Evolutionary conservation across 1,139 yeast species (phyloP).

Genomic region (Blastobotrys malaysiensis): DNA sequence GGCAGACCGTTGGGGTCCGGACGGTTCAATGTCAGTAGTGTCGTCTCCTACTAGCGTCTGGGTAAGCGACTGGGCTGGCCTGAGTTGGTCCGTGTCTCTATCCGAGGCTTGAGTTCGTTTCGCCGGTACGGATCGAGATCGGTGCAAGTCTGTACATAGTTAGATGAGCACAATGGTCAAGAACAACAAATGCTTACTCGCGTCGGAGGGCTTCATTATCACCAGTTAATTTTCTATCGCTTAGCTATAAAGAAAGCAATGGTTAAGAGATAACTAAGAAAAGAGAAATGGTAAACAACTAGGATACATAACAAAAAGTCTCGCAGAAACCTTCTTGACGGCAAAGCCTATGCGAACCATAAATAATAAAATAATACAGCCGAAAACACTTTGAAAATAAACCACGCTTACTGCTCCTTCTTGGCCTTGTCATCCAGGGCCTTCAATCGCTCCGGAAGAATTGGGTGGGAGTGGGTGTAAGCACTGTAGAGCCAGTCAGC

Average conservation of each 20-base stretch:
- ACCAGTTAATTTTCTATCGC: not conserved
- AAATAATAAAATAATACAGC: not conserved
- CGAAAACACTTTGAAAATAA: not conserved
- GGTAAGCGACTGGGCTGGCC: not conserved
- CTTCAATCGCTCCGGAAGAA: slow-evolving; percentile 75
- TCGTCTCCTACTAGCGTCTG: not conserved
- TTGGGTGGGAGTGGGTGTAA: slow-evolving; percentile 87
- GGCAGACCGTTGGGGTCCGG: not conserved
- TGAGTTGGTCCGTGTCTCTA: not conserved
- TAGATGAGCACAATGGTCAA: too few relatives aligned
- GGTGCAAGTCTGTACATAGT: not conserved
- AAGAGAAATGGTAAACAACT: not conserved
- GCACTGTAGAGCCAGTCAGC: slow-evolving; percentile 89
- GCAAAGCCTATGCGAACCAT: not conserved
- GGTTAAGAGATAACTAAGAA: not conserved
- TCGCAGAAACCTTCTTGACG: not conserved
- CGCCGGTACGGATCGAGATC: not conserved
- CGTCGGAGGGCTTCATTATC: not conserved
- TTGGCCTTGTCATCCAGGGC: slow-evolving; percentile 43
- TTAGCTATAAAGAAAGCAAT: not conserved
- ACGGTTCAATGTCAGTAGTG: not conserved
- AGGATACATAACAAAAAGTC: not conserved
- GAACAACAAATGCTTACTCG: not conserved
- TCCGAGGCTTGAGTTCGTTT: not conserved
- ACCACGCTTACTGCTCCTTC: slow-evolving; percentile 14